Base-by-base conservation (phyloP, 1,139 yeast genomes). In the Protomyces pachydermus region DNA sequence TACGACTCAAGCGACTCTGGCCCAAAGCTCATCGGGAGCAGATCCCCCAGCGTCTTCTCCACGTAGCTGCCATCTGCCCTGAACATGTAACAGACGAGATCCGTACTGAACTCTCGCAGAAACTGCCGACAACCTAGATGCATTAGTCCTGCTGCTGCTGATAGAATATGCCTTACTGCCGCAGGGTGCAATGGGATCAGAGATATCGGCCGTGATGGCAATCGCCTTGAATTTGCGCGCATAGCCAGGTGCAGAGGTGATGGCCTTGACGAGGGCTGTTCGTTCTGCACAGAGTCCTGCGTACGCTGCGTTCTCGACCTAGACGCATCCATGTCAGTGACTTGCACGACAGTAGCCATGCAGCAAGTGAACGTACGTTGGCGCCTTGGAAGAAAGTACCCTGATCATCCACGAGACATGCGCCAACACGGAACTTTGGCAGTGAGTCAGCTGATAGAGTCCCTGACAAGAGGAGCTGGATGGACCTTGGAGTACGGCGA, bases 251-350 rank as follows among this genome's bases (percentile, higher is more conserved):
- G 51, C 39, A 18, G 62, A 58, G 9, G 64, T 60, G 39, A 60
- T 54, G 52, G 65, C 65, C 32, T 61, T 61, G 52, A 61, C 65
- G 12, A 61, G 56, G 18, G 60, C 61, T 12, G 65, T 61, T 25
- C 65, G 60, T 38, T 61, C 65, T 10, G 65, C 65, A 18, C 65
- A 61, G n/a, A 61, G 52, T 3, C 61, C 61, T 8, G 65, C 52
- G 37, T 39, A 56, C n/a, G 61, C 56, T 10, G 65, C 65, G 25
- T 61, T 61, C 28, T 61, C 65, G 16, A 60, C 60, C 56, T 60
- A 28, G 32, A 28, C 4, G 8, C 5, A 28, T 28, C 32, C 32
- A 28, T 28, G 32, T 28, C 32, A 28, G 32, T 28, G 48, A 10
- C 8, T 10, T 16, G 20, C 20, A 3, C 9, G 16, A 20, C 42